Percentiles rank a stretch among this genome's conserved stretches.
Evolutionary conservation across 2,329 filamentous ascomycete genomes (phyloP).

Genomic region (Lasiodiplodia citricola): DNA sequence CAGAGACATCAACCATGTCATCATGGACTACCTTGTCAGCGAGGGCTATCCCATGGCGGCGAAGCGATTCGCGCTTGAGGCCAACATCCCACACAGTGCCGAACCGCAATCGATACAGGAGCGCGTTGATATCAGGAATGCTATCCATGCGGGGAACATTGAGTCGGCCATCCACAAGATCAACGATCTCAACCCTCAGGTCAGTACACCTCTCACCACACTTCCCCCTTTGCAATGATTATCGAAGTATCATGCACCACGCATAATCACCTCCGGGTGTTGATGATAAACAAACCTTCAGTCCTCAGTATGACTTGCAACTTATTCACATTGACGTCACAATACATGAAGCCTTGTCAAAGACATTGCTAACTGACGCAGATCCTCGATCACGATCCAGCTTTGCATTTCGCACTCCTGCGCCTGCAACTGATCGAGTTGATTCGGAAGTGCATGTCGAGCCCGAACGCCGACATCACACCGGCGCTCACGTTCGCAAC

Average conservation of each 20-base stretch:
- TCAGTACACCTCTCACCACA: slow-evolving; percentile 56
- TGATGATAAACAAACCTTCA: slow-evolving; percentile 86
- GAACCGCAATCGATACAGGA: slow-evolving; percentile 75
- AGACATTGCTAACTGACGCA: slow-evolving; percentile 49
- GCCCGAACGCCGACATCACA: slow-evolving; percentile 72
- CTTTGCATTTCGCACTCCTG: slow-evolving; percentile 86
- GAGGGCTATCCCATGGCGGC: slow-evolving; percentile 94
- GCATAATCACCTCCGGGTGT: slow-evolving; percentile 84
- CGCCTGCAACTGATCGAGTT: slow-evolving; percentile 92
- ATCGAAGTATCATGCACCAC: slow-evolving; percentile 99
- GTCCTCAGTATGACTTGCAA: slow-evolving; percentile 82
- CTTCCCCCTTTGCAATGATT: slow-evolving; percentile 75
- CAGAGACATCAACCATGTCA: slow-evolving; percentile 93
- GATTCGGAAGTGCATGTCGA: slow-evolving; percentile 75
- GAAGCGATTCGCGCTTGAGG: slow-evolving; percentile 90
- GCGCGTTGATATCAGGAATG: slow-evolving; percentile 81
- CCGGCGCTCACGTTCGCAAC: slow-evolving; percentile 87
- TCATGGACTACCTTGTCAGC: slow-evolving; percentile 95
- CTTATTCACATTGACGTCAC: slow-evolving; percentile 30
- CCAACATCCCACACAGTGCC: slow-evolving; percentile 78
- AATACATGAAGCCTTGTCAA: background rate
- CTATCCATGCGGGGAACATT: slow-evolving; percentile 85
- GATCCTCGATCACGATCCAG: slow-evolving; percentile 84
- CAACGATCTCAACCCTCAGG: slow-evolving; percentile 89
- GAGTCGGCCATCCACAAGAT: slow-evolving; percentile 83